A percentile compares a stretch with the other conserved stretches of the same genome.
Conservation (phyloP, 306 rosid genomes). For the Dicorynia guianensis region DNA sequence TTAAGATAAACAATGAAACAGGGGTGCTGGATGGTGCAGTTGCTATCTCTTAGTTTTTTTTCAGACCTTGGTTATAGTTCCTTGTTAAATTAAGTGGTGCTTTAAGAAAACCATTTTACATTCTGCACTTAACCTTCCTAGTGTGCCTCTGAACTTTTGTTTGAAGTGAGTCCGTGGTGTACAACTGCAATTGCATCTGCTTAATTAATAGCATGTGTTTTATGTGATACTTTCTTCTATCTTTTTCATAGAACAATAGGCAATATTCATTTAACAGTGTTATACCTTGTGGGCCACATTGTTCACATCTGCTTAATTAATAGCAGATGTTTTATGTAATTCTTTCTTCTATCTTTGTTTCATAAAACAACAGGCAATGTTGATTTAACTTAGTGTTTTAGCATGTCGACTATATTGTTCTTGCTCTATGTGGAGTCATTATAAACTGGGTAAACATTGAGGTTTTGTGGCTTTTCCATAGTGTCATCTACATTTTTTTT, state of each 20-base stretch:
- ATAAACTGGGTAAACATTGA: slow-evolving; percentile 5
- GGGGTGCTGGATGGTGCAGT: slow-evolving; percentile 32
- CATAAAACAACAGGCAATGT: slow-evolving; percentile 2
- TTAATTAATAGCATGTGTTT: slow-evolving; percentile 17
- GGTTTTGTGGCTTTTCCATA: slow-evolving; percentile 19
- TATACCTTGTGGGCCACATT: slow-evolving; percentile 11
- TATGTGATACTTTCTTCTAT: slow-evolving; percentile 24
- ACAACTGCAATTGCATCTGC: neutral
- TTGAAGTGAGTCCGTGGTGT: slow-evolving; percentile 7
- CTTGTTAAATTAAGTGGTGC: slow-evolving; percentile 21
- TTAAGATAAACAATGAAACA: slow-evolving; percentile 30
- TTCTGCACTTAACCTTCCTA: slow-evolving; percentile 22
- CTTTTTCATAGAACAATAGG: slow-evolving; percentile 14
- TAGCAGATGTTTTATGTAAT: slow-evolving; percentile 18
- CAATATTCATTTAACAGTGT: neutral
- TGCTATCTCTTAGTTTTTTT: slow-evolving; percentile 15
- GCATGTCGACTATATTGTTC: slow-evolving; percentile 9
- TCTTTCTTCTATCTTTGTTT: slow-evolving; percentile 20
- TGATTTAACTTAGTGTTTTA: neutral
- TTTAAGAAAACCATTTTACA: slow-evolving; percentile 29
- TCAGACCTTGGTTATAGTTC: slow-evolving; percentile 16
- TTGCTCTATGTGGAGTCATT: slow-evolving; percentile 25
- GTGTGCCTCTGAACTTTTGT: slow-evolving; percentile 27
- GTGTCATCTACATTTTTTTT: slow-evolving; percentile 7
- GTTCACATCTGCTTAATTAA: slow-evolving; percentile 9